These are phyloP conservation scores for Vittaforma corneae DNA, from an alignment of 371 early-diverging fungal genomes.

Conservation along the genomic window DNA sequence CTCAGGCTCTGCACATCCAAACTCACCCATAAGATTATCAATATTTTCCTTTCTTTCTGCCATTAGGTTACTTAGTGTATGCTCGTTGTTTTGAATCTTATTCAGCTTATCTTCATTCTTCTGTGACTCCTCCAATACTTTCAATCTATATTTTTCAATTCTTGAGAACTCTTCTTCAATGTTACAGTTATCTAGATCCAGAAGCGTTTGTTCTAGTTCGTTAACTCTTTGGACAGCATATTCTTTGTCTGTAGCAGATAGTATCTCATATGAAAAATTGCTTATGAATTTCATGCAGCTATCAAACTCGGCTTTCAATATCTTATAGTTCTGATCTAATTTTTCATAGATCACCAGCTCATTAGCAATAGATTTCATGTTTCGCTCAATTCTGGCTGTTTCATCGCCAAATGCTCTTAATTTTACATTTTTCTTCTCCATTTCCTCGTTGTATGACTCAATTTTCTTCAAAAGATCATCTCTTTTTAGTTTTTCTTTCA, in stretches of 20 bases:
- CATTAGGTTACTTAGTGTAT: not conserved
- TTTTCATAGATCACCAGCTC: not conserved
- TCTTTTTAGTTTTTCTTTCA: constrained; percentile 65
- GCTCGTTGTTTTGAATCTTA: not conserved
- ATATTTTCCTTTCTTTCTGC: constrained; percentile 5
- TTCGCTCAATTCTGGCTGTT: constrained; percentile 3
- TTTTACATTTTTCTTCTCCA: not conserved
- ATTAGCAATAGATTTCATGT: not conserved
- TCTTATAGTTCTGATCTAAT: constrained; percentile 23
- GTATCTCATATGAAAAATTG: not conserved
- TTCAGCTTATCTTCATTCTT: not conserved
- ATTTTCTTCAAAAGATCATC: constrained; percentile 60
- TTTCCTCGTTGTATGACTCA: not conserved
- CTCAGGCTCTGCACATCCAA: constrained; percentile 1
- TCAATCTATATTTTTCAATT: not conserved
- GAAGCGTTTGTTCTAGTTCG: too few species aligned
- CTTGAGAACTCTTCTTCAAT: not conserved
- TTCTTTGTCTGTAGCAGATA: too few species aligned
- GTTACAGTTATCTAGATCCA: too few species aligned
- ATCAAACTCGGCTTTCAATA: not conserved
- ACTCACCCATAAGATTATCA: not conserved
- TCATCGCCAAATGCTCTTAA: constrained; percentile 8
- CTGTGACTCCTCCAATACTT: not conserved
- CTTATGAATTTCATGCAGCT: not conserved
- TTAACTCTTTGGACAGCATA: too few species aligned